Base-by-base conservation (phyloP, 345 rosid genomes). In the Populus deltoides region DNA sequence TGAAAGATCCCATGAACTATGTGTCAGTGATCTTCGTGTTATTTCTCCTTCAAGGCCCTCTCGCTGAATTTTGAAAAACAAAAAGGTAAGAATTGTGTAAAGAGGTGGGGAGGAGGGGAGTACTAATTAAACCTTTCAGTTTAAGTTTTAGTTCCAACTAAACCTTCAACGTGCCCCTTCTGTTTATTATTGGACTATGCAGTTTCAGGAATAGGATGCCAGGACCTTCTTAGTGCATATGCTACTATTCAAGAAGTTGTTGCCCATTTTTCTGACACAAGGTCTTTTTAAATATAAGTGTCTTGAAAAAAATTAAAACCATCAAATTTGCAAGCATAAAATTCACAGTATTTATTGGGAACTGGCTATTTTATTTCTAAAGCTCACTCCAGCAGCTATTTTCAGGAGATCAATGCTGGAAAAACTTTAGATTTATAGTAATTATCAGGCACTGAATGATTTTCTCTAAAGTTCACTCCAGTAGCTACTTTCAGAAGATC, bases 1-100 rank as follows among this genome's bases (percentile, higher is more conserved):
- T 29, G 97, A 85, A 75, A 90, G 86, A 81, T 96, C 99, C 99
- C 95, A 89, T 55, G 95, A 85, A 79, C 97, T 91, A 85, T 93
- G 90, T 63, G 93, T 83, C 81, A 92, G 77, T 66, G 97, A 92
- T 85, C 99, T 87, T 70, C 94, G 78, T 9, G 93, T 92, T 13
- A 93, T 81, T 87, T 91, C 97, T 74, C 83, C 85, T 84, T 92
- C 94, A 49, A 91, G 90, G 85, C 93, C 94, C 79, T 91, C 91
- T 80, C 90, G 92, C 98, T 96, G 83, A 74, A 79, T 55, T 84
- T 73, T 7, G 59, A 75, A 76, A 55, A 65, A 72, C 35, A 66
- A 71, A 51, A 71, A 10, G 17, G 51, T 13, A 22, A 38, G 51
- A 41, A 45, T 20, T 24, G 11, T 75, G 63, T 24, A 76, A 10